Base-by-base conservation (phyloP, 202 grass and related monocot species). In the Musa balbisiana region DNA sequence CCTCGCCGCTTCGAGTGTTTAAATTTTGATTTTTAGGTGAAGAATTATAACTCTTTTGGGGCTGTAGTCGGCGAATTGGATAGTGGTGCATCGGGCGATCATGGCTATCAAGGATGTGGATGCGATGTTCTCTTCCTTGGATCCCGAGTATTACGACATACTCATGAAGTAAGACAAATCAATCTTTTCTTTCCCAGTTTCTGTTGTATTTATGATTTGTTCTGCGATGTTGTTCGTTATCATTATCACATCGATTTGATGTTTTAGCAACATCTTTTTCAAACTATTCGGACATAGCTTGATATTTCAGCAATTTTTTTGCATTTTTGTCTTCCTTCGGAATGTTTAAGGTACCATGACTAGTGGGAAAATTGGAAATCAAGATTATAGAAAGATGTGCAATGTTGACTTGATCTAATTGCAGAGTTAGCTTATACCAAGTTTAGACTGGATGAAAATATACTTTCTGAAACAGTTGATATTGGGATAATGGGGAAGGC, bases 31-130 rank as follows among this genome's bases (percentile, higher is more conserved):
- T 12, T 15, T 51, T 33, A 11, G 49, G 27, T 11, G 50, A 17
- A 3, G 1, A 15, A 27, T 33, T 10, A 4, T 69, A 4, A 8
- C 19, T 29, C 52, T 64, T 52, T 24, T 65, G 25, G 11, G 53
- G 1, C 27, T 13, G 76, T 78, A 94, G 95, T 94, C 91, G 51
- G 91, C 91, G 68, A 88, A 92, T 68, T 99, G 95, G 95, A 99
- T 99, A 53, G 89, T 94, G 80, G 95, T 99, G 73, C 95, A 99
- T 87, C 88, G 95, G 21, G 89, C 95, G 67, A 73, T 99, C 81
- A 99, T 99, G 95, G 91, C 95, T 3, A 94, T 98, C 58, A 98
- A 88, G 91, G 94, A 98, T 70, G 89, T 98, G 21, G 91, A 94
- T 23, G 83, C 81, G 21, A 98, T 94, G 91, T 83, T 99, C 85